Conservation (phyloP, 371 early-diverging fungal genomes). For the Aphelidium insulamus region DNA sequence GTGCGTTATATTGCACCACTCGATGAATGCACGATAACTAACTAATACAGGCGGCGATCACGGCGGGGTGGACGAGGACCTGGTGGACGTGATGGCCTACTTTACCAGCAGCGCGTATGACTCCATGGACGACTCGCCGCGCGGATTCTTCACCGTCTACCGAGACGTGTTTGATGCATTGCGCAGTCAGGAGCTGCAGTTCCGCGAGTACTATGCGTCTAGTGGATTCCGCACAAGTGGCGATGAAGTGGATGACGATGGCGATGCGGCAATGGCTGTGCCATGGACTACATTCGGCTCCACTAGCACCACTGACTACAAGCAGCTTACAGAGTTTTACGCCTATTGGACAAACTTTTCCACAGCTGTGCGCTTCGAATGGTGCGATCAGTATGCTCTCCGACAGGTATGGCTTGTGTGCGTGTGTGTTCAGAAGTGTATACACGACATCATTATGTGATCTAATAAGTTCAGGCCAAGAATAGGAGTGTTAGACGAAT, state of each 20-base stretch:
- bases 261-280: conserved; percentile 5
- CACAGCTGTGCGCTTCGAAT: conserved; percentile 55
- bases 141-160: conserved; percentile 65
- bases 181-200: conserved; percentile 51
- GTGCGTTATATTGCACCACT: too few relatives aligned
- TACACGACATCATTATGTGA: neutral
- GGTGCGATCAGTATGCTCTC: conserved; percentile 68
- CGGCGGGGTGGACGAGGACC: conserved; percentile 4
- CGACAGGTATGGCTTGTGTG: conserved; percentile 18
- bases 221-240: conserved; percentile 7
- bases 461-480: conserved; percentile 21
- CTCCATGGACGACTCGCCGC: conserved; percentile 7
- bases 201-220: conserved; percentile 17
- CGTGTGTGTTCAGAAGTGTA: neutral
- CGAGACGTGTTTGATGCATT: conserved; percentile 47
- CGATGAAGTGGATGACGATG: conserved; percentile 8
- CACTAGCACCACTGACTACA: conserved; percentile 6
- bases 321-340: conserved; percentile 39
- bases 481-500: conserved; percentile 52
- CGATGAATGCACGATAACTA: too few relatives aligned
- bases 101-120: conserved; percentile 12
- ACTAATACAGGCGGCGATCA: neutral
- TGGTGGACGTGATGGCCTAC: conserved; percentile 5
- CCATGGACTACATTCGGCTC: conserved; percentile 10
- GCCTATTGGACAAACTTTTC: conserved; percentile 49